Percentiles rank a stretch among this genome's conserved stretches.
These are phyloP conservation scores for Panellus pusillus DNA, from an alignment of 768 basidiomycete species.

Conservation along the genomic window DNA sequence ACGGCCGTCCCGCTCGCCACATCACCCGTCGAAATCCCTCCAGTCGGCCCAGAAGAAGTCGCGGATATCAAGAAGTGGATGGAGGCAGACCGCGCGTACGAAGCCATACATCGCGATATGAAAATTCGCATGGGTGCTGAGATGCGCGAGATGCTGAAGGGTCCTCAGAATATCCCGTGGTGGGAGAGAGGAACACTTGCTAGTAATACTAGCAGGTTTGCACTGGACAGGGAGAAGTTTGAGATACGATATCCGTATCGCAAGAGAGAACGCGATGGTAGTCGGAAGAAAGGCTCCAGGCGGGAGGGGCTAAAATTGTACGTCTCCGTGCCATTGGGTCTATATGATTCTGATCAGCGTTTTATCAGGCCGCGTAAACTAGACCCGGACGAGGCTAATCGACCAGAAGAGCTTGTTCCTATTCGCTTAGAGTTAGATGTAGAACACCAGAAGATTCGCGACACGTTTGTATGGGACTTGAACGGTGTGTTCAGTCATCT, in stretches of 20 bases:
- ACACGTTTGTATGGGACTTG: slow-evolving; percentile 97
- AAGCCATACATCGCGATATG: slow-evolving; percentile 47
- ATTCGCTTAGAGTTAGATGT: slow-evolving; percentile 96
- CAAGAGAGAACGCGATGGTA: slow-evolving; percentile 38
- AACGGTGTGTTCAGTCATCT: slow-evolving; percentile 60
- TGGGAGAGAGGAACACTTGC: slow-evolving; percentile 58
- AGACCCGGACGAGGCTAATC: slow-evolving; percentile 52
- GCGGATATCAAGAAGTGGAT: slow-evolving; percentile 60
- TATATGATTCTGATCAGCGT: slow-evolving; percentile 8
- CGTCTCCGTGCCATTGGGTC: slow-evolving; percentile 35
- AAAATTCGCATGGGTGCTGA: slow-evolving; percentile 54
- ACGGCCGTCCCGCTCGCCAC: slow-evolving; percentile 60
- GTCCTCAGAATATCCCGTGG: slow-evolving; percentile 48
- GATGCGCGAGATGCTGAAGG: slow-evolving; percentile 40
- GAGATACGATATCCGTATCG: slow-evolving; percentile 48
- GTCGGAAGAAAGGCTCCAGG: slow-evolving; percentile 50
- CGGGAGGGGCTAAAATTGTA: slow-evolving; percentile 77
- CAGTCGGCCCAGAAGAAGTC: slow-evolving; percentile 53
- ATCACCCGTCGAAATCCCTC: slow-evolving; percentile 54
- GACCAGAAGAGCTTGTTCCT: slow-evolving; percentile 84
- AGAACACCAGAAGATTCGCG: slow-evolving; percentile 90
- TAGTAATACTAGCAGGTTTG: slow-evolving; percentile 37
- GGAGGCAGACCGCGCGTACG: slow-evolving; percentile 59
- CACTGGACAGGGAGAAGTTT: slow-evolving; percentile 48
- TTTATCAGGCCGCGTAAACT: slow-evolving; percentile 56